A percentile compares a stretch with the other conserved stretches of the same genome.
Evolutionary conservation across 2,329 filamentous ascomycete genomes (phyloP).

Genomic region (Canariomyces notabilis): DNA sequence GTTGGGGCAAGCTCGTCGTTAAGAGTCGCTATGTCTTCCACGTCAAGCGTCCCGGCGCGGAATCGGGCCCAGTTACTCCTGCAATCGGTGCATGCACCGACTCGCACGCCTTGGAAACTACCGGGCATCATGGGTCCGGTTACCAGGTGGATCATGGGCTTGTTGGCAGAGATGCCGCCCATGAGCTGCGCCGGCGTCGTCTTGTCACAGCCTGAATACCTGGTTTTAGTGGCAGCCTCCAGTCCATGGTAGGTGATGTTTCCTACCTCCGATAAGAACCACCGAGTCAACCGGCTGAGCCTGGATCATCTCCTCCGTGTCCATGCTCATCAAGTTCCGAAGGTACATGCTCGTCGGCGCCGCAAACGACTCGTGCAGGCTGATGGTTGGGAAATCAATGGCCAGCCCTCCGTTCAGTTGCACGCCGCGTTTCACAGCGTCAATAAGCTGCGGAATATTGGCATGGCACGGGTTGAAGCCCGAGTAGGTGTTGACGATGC

Average conservation of each 20-base stretch:
- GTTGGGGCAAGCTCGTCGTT: constrained; percentile 72
- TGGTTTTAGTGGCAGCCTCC: background rate
- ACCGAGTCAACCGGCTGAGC: constrained; percentile 67
- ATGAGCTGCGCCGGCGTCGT: constrained; percentile 70
- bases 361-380: constrained; percentile 64
- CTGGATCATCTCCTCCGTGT: constrained; percentile 72
- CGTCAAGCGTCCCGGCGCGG: constrained; percentile 59
- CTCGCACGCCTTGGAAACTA: constrained; percentile 55
- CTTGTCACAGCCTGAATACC: constrained; percentile 60
- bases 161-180: constrained; percentile 71
- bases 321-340: constrained; percentile 72
- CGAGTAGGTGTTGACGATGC: constrained; percentile 68
- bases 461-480: constrained; percentile 71
- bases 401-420: constrained; percentile 63
- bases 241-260: constrained; percentile 2
- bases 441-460: constrained; percentile 66
- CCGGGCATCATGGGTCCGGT: constrained; percentile 75
- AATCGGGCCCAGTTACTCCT: constrained; percentile 68
- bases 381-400: constrained; percentile 70
- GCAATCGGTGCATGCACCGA: constrained; percentile 72
- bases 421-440: constrained; percentile 64
- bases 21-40: constrained; percentile 65
- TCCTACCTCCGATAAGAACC: constrained; percentile 58
- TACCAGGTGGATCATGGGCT: constrained; percentile 62
- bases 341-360: constrained; percentile 71